Base-by-base conservation (phyloP, 495 filamentous ascomycete genomes). In the Xanthoparmelia taractica region DNA sequence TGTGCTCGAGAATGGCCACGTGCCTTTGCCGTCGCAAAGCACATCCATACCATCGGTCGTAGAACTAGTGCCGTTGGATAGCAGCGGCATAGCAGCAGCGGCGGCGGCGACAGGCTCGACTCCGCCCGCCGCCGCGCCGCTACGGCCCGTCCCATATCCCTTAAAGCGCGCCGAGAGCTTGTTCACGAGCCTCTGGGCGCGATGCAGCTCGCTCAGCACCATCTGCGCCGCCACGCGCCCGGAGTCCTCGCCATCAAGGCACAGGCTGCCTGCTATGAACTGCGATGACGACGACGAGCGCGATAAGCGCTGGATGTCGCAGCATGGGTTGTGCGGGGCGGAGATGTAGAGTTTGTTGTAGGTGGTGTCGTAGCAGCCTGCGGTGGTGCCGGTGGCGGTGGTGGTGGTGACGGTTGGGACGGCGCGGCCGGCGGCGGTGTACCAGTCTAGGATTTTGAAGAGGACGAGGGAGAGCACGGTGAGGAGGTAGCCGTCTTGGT, bases 161-260 rank as follows among this genome's bases (percentile, higher is more conserved):
- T 48, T 41, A 40, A 60, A 48, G 2, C 38, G 58, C 48, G 60
- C 38, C 15, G 65, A 70, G 4, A 72, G 57, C 23, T 33, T 56
- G 63, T 74, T 69, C 10, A 74, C 67, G 2, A 75, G 52, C 20
- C 68, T 58, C 62, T 75, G 73, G 20, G 73, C 73, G 43, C 72
- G 74, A 58, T 78, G 76, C 20, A 78, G 69, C 65, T 78, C 73
- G 64, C 71, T 71, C 12, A 78, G 73, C 11, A 77, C 69, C 15
- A 72, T 57, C 63, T 74, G 71, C 10, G 72, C 72, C 2, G 72
- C 66, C 66, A 72, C 68, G 27, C 72, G 70, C 25, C 56, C 58
- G 27, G 37, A 61, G 61, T 71, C 66, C 38, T 68, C 67, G 41
- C 64, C 68, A 2, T 71, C 68, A 40, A 66, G 13, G 47, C 50